Evolutionary conservation across 306 rosid species (phyloP).

Genomic region (Vachellia collinsii): DNA sequence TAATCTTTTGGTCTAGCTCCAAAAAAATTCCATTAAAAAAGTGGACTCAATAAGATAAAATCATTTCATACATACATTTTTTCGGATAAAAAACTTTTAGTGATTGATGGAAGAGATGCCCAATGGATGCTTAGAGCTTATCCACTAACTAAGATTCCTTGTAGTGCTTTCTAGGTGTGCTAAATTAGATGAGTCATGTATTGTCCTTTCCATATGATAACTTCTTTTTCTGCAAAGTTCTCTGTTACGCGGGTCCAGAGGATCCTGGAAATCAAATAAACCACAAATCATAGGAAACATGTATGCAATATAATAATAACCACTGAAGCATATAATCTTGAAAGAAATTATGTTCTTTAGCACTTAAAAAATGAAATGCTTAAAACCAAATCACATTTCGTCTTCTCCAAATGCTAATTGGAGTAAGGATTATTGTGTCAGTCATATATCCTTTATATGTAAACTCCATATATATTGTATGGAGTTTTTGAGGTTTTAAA

Average conservation of each 20-base stretch:
- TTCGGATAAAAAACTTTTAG: conserved; percentile 2
- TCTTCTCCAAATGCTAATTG: neutral
- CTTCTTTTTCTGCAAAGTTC: neutral
- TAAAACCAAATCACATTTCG: neutral
- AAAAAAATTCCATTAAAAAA: too few relatives aligned
- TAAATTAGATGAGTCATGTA: neutral
- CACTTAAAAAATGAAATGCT: neutral
- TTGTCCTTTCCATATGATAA: neutral
- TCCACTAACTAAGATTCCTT: conserved; percentile 18
- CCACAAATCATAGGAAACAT: neutral
- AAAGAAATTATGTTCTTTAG: neutral
- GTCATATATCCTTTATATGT: too few relatives aligned
- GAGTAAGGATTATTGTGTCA: neutral
- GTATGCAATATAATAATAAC: neutral
- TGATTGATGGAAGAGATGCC: neutral
- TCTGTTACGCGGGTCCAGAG: conserved; percentile 7
- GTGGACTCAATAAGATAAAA: too few relatives aligned
- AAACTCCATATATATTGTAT: too few relatives aligned
- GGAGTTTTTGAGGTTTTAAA: too few relatives aligned
- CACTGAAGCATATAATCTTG: neutral
- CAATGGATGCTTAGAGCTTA: conserved; percentile 17
- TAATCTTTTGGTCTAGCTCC: too few relatives aligned
- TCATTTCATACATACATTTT: too few relatives aligned
- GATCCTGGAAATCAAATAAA: neutral
- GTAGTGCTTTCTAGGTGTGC: conserved; percentile 25